These are phyloP conservation scores for Carex pumila DNA, from an alignment of 176 grass and related monocot genomes.

Conservation along the genomic window DNA sequence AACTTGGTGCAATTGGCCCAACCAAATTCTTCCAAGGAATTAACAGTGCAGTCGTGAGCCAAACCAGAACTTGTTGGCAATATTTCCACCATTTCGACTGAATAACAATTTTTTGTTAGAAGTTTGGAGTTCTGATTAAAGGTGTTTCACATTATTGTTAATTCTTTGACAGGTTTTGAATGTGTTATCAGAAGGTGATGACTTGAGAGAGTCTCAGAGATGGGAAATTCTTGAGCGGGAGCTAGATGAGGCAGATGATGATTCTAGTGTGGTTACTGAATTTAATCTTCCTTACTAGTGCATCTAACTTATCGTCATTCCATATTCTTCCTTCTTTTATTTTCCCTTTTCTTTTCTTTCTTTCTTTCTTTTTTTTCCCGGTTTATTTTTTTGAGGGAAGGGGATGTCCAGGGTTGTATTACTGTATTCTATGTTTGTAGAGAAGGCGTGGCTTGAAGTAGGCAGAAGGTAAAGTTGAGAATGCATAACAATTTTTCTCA, in stretches of 20 bases:
- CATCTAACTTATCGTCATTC: not conserved
- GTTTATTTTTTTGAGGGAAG: not conserved
- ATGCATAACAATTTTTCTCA: not conserved
- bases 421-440: not conserved
- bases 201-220: slow-evolving; percentile 49
- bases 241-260: slow-evolving; percentile 55
- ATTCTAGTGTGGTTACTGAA: slow-evolving; percentile 46
- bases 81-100: not conserved
- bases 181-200: slow-evolving; percentile 49
- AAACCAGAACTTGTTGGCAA: not conserved
- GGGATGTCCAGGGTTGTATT: not conserved
- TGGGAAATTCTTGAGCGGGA: slow-evolving; percentile 75
- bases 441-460: not conserved
- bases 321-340: not conserved
- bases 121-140: not conserved
- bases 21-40: not conserved
- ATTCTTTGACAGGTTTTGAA: slow-evolving; percentile 44
- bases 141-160: not conserved
- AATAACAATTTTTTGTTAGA: not conserved
- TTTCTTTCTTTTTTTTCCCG: not conserved
- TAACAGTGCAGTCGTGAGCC: not conserved
- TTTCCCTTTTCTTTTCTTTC: not conserved
- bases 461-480: not conserved
- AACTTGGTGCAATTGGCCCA: not conserved
- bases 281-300: slow-evolving; percentile 26